These are phyloP conservation scores for Wickerhamomyces subpelliculosus DNA, from an alignment of 805 yeast species.

Conservation along the genomic window DNA sequence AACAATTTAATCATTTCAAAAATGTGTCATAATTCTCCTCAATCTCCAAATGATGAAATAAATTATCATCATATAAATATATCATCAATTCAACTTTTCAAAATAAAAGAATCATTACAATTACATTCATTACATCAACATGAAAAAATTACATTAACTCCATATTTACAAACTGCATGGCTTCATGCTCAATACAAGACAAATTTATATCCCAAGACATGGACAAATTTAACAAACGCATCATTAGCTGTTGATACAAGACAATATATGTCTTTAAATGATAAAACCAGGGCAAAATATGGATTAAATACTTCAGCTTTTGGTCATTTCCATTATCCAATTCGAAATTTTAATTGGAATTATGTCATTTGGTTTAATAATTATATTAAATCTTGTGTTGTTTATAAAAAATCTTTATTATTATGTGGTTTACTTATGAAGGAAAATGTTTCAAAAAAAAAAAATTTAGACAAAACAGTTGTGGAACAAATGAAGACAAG, in stretches of 20 bases:
- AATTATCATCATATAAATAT: no score
- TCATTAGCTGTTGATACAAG: background rate
- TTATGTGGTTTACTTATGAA: background rate
- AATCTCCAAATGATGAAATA: background rate
- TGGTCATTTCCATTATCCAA: background rate
- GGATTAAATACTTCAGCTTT: background rate
- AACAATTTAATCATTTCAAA: no score
- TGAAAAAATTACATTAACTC: background rate
- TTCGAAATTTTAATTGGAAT: background rate
- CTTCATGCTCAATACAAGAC: background rate
- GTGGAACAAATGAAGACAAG: no score
- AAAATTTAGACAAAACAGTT: background rate
- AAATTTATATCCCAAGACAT: background rate
- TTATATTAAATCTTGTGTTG: background rate
- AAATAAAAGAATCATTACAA: background rate
- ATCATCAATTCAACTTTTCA: background rate
- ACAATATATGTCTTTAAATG: background rate
- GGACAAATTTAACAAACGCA: background rate
- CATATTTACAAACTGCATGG: slow-evolving; percentile 1
- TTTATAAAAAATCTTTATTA: background rate
- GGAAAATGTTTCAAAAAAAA: background rate
- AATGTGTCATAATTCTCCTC: no score
- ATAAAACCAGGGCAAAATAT: background rate
- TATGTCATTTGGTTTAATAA: background rate
- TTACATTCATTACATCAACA: background rate